These are phyloP conservation scores for Stephania japonica DNA, from an alignment of 164 flowering plant genomes.

Conservation along the genomic window DNA sequence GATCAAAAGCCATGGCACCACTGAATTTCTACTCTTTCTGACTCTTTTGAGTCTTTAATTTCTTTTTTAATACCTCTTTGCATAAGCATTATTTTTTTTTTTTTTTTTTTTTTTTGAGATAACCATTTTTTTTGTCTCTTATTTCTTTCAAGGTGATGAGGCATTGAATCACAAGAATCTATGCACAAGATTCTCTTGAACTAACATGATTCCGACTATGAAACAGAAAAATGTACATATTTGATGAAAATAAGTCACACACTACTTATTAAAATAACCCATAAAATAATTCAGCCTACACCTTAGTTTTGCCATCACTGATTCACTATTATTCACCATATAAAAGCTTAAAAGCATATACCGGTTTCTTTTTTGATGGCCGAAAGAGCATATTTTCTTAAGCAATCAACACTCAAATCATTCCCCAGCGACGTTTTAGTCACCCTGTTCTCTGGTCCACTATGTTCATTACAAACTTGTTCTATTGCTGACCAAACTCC, in stretches of 20 bases:
- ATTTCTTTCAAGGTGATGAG: no score
- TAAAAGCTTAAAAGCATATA: constrained; percentile 15
- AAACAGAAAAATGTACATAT: no score
- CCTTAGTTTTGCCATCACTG: background rate
- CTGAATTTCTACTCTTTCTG: no score
- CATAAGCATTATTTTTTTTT: no score
- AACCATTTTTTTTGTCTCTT: no score
- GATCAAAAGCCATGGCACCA: background rate
- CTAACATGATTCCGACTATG: no score
- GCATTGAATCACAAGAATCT: no score
- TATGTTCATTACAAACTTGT: constrained; percentile 26
- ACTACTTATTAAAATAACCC: no score
- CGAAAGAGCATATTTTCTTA: constrained; percentile 47
- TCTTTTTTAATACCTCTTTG: background rate
- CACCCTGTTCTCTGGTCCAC: constrained; percentile 26
- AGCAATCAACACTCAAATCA: constrained; percentile 17
- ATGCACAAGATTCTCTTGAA: no score
- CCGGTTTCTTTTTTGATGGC: constrained; percentile 64
- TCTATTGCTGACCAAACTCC: constrained; percentile 86
- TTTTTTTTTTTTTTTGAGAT: no score
- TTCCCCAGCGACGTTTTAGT: constrained; percentile 19
- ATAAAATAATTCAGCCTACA: background rate
- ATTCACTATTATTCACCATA: background rate
- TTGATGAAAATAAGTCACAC: no score
- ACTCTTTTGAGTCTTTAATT: background rate